Conservation (phyloP, 805 yeast species). For the Hanseniaspora taiwanica region DNA sequence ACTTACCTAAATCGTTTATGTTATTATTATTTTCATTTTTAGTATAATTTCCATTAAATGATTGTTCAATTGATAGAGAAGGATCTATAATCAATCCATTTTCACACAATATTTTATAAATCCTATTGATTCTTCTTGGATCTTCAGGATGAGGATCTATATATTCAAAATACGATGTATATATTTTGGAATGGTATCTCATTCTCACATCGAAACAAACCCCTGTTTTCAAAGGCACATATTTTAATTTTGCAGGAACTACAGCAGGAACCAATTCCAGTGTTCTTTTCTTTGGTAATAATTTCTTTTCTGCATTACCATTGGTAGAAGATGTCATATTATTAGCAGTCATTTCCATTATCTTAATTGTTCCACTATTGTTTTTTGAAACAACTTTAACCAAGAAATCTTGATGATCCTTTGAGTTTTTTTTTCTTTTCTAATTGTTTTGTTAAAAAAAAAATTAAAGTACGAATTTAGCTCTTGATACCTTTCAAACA, state of each 20-base stretch:
- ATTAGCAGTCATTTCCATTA: no score
- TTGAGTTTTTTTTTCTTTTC: background rate
- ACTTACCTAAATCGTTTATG: slow-evolving; percentile 45
- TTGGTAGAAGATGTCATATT: no score
- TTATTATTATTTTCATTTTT: background rate
- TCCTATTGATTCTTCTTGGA: slow-evolving; percentile 88
- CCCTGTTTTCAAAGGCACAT: slow-evolving; percentile 71
- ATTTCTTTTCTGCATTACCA: background rate
- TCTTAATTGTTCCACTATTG: no score
- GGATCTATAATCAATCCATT: slow-evolving; percentile 82
- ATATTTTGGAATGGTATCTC: slow-evolving; percentile 93
- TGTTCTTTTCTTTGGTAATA: background rate
- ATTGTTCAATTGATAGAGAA: slow-evolving; percentile 47
- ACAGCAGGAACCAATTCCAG: background rate
- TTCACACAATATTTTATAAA: slow-evolving; percentile 86
- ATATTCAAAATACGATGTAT: slow-evolving; percentile 82
- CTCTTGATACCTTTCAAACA: no score
- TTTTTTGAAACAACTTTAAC: no score
- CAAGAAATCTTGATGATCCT: background rate
- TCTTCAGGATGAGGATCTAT: slow-evolving; percentile 99
- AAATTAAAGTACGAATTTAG: no score
- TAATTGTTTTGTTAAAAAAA: background rate
- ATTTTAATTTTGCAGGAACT: background rate
- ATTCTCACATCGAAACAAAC: slow-evolving; percentile 91
- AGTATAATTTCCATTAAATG: slow-evolving; percentile 33